Percentiles rank a stretch among this genome's conserved stretches.
These are phyloP conservation scores for Physcomitrellopsis africana DNA, from an alignment of 225 moss, liverwort and hornwort genomes.

Conservation along the genomic window DNA sequence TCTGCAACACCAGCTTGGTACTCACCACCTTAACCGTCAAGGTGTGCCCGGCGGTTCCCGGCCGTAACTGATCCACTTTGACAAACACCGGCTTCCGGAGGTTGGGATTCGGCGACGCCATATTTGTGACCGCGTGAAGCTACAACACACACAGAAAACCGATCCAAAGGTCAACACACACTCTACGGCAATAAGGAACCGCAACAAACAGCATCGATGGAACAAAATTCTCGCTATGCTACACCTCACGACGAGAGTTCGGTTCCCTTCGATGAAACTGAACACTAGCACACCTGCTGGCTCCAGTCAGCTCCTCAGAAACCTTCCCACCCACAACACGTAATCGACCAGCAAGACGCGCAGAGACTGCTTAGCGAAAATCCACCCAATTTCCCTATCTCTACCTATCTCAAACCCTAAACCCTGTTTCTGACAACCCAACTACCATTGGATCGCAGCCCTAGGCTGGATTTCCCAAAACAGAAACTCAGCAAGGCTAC, in stretches of 20 bases:
- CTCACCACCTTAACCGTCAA: conserved; percentile 94
- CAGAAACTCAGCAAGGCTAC: neutral
- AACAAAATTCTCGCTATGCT: neutral
- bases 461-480: conserved; percentile 12
- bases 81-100: conserved; percentile 94
- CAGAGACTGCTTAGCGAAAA: neutral
- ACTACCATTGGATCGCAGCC: neutral
- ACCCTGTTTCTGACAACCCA: conserved; percentile 23
- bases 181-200: neutral
- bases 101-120: conserved; percentile 76
- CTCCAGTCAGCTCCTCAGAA: conserved; percentile 11
- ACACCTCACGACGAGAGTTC: neutral
- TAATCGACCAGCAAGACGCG: neutral
- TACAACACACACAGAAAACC: neutral
- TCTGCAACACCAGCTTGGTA: conserved; percentile 96
- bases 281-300: conserved; percentile 12
- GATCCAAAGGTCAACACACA: neutral
- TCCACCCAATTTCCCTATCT: neutral
- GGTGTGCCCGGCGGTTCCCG: conserved; percentile 92
- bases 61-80: conserved; percentile 98
- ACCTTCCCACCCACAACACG: neutral
- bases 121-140: conserved; percentile 38
- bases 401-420: conserved; percentile 34
- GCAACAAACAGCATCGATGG: neutral
- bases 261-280: no score